Evolutionary conservation across 805 yeast genomes (phyloP).

Genomic region (Saccharomyces mikatae): DNA sequence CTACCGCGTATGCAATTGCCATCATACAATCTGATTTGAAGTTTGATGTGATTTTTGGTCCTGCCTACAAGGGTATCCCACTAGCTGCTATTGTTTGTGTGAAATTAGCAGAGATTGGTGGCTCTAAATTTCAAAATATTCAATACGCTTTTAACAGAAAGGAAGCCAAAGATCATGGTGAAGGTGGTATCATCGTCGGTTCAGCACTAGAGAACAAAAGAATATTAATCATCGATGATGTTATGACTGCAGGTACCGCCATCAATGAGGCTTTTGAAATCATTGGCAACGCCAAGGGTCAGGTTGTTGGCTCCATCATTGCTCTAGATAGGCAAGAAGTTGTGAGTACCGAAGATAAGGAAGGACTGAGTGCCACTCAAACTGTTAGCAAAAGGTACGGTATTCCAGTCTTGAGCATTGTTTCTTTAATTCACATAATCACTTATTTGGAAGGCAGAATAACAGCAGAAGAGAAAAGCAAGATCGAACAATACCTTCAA

Average conservation of each 20-base stretch:
- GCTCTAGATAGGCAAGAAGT: slow-evolving; percentile 96
- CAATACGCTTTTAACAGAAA: slow-evolving; percentile 95
- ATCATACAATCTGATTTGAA: slow-evolving; percentile 74
- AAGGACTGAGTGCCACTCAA: slow-evolving; percentile 64
- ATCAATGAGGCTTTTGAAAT: slow-evolving; percentile 87
- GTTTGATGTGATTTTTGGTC: slow-evolving; percentile 90
- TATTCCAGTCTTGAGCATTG: slow-evolving; percentile 81
- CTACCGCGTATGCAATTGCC: slow-evolving; percentile 82
- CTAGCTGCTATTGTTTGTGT: slow-evolving; percentile 88
- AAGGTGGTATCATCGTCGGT: slow-evolving; percentile 94
- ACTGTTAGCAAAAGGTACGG: slow-evolving; percentile 61
- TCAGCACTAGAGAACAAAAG: slow-evolving; percentile 60
- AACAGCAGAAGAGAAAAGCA: slow-evolving; percentile 46
- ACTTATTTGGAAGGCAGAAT: slow-evolving; percentile 49
- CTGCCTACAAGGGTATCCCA: slow-evolving; percentile 97
- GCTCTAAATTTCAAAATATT: slow-evolving; percentile 60
- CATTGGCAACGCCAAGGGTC: slow-evolving; percentile 60
- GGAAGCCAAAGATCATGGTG: slow-evolving; percentile 96
- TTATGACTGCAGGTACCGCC: slow-evolving; percentile 98
- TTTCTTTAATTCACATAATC: slow-evolving; percentile 67
- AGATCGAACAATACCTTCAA: slow-evolving; percentile 49
- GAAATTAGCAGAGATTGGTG: slow-evolving; percentile 83
- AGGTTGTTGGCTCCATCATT: slow-evolving; percentile 74
- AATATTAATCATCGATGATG: slow-evolving; percentile 87
- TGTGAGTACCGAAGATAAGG: slow-evolving; percentile 44